Base-by-base conservation (phyloP, 2,329 filamentous ascomycete species). In the Colletotrichum australisinense region DNA sequence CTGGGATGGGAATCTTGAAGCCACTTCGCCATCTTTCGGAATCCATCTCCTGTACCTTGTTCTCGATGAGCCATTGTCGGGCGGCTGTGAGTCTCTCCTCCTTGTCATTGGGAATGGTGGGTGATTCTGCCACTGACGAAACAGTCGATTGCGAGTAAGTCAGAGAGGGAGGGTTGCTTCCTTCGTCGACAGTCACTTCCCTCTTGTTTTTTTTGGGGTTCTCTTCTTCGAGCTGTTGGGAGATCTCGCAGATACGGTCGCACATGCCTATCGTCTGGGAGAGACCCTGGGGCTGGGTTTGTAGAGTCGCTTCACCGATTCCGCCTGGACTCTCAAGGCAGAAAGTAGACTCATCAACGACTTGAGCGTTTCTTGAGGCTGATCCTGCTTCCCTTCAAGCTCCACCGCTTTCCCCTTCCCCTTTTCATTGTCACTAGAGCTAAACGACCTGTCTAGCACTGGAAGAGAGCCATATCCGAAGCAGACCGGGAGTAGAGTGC, bases 401-500 rank as follows among this genome's bases (percentile, higher is more conserved):
- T 19, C 30, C 49, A 46, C 42, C 9, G 19, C 57, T 28, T 69
- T 68, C 0, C 49, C 58, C 46, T 68, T 69, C 22, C 12, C 38
- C 46, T 63, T 57, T 7, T 1, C 28, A 12, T 12, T 19, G 6
- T 19, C n/a, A 7, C 26, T 11, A n/a, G 5, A 19, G 12, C n/a
- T 11, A n/a, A 12, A n/a, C n/a, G n/a, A 5, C 12, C 1, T 42
- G 2, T 16, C 24, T 12, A 22, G 9, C 5, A 16, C 2, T 16
- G 16, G 12, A 4, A 35, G 19, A 11, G 11, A 2, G n/a, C 9
- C 26, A n/a, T 19, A n/a, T 5, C 35, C 35, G 22, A 69, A 63
- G 22, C 38, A 59, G 4, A 72, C 32, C 5, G 57, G 66, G 11
- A 72, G 26, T 24, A 72, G 32, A 9, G 64, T 72, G 22, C n/a